Evolutionary conservation across 2,329 filamentous ascomycete species (phyloP).

Genomic region (Corynespora cassiicola): DNA sequence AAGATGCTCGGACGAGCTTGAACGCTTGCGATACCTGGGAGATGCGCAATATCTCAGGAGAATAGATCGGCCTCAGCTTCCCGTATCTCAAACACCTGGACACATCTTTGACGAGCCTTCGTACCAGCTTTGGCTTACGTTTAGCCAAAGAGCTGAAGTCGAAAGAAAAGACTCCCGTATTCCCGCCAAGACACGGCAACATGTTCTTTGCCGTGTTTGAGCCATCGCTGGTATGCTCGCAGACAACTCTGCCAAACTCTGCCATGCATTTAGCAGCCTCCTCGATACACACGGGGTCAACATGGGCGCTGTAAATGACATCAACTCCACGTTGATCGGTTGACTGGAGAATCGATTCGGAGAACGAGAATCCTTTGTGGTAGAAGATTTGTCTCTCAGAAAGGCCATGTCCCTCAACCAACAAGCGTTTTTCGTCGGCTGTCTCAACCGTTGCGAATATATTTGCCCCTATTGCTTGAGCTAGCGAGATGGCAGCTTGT

Average conservation of each 20-base stretch:
- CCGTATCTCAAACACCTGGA: conserved; percentile 3
- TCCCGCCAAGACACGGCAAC: conserved; percentile 4
- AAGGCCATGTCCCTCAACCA: conserved; percentile 26
- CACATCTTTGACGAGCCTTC: conserved; percentile 10
- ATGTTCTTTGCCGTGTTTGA: conserved; percentile 3
- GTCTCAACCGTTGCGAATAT: conserved; percentile 32
- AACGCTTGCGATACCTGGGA: conserved; percentile 4
- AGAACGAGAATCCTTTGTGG: conserved; percentile 30
- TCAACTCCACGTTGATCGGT: conserved; percentile 43
- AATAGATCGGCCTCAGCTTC: background rate
- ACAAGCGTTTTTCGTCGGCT: conserved; percentile 23
- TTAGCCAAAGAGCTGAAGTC: conserved; percentile 9
- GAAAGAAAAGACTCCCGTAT: conserved; percentile 6
- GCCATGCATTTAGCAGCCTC: conserved; percentile 55
- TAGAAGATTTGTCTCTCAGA: conserved; percentile 39
- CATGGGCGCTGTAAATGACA: conserved; percentile 38
- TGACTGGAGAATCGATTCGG: conserved; percentile 20
- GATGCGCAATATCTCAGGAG: conserved; percentile 1
- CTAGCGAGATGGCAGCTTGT: conserved; percentile 35
- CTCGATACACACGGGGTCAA: conserved; percentile 25
- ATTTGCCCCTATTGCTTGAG: conserved; percentile 26
- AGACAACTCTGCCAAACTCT: conserved; percentile 27
- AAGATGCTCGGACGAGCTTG: conserved; percentile 9
- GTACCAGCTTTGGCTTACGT: conserved; percentile 8
- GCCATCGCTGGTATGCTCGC: conserved; percentile 3